Conservation (phyloP, 208 protist genomes). For the Trichomonas gallinae region DNA sequence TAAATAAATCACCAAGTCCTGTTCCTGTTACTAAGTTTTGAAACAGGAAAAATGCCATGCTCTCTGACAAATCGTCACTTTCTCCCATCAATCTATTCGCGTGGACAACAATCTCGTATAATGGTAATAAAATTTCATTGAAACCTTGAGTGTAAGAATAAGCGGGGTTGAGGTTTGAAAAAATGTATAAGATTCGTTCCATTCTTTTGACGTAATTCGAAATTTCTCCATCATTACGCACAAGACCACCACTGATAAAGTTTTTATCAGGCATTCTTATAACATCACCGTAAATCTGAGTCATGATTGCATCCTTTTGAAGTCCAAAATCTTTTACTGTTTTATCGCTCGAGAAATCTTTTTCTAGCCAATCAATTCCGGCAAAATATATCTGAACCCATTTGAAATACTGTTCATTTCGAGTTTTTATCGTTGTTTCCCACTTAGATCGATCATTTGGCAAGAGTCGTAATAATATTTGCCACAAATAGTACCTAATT, state of each 20-base stretch:
- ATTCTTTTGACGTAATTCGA: background rate
- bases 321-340: background rate
- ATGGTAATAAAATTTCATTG: background rate
- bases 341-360: background rate
- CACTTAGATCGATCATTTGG: background rate
- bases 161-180: background rate
- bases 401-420: background rate
- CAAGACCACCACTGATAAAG: background rate
- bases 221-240: background rate
- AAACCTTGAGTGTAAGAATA: slow-evolving; percentile 21
- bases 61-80: background rate
- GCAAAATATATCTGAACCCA: background rate
- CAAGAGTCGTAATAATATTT: background rate
- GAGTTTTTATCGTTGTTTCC: background rate
- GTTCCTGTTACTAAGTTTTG: background rate
- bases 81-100: background rate
- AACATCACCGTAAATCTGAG: background rate
- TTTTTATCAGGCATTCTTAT: background rate
- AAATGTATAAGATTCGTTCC: background rate
- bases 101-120: background rate
- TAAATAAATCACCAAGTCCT: background rate
- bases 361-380: background rate
- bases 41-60: background rate
- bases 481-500: background rate
- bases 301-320: background rate